These are phyloP conservation scores for Amanita jacksonii DNA, from an alignment of 768 basidiomycete genomes.

Conservation along the genomic window DNA sequence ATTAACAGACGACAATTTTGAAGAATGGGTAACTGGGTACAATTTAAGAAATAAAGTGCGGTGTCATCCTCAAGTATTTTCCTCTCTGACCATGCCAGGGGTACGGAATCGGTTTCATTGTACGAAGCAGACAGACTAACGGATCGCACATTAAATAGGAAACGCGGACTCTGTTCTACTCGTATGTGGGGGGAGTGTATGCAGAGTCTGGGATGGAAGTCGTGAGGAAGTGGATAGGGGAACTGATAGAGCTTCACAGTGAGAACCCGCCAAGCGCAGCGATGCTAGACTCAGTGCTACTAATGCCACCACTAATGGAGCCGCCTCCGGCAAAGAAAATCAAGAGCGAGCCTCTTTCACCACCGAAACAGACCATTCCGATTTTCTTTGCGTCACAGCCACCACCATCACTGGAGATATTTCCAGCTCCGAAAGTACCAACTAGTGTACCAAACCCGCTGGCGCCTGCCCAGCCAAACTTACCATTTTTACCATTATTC, in stretches of 20 bases:
- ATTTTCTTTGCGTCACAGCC: slow-evolving; percentile 28
- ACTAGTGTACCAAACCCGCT: slow-evolving; percentile 39
- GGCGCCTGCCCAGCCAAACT: slow-evolving; percentile 51
- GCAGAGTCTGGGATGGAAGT: slow-evolving; percentile 39
- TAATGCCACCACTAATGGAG: slow-evolving; percentile 16
- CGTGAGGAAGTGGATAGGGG: slow-evolving; percentile 50
- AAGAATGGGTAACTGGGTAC: slow-evolving; percentile 41
- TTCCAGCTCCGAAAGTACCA: slow-evolving; percentile 14
- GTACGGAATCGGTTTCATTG: slow-evolving; percentile 21
- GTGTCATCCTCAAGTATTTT: slow-evolving; percentile 29
- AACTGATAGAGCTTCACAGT: slow-evolving; percentile 24
- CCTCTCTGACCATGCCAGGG: slow-evolving; percentile 28
- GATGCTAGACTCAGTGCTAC: slow-evolving; percentile 6
- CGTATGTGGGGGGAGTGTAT: slow-evolving; percentile 61
- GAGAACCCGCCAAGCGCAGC: slow-evolving; percentile 12
- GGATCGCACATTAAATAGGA: slow-evolving; percentile 31
- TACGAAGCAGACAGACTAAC: slow-evolving; percentile 9
- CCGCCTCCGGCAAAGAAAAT: slow-evolving; percentile 24
- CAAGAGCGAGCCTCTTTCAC: slow-evolving; percentile 27
- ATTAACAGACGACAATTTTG: slow-evolving; percentile 33
- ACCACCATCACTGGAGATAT: slow-evolving; percentile 16
- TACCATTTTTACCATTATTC: slow-evolving; percentile 63
- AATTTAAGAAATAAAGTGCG: slow-evolving; percentile 38
- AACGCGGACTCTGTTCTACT: slow-evolving; percentile 46
- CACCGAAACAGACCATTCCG: slow-evolving; percentile 14